These are phyloP conservation scores for Phytophthora vignae DNA, from an alignment of 352 stramenopile genomes.

Conservation along the genomic window DNA sequence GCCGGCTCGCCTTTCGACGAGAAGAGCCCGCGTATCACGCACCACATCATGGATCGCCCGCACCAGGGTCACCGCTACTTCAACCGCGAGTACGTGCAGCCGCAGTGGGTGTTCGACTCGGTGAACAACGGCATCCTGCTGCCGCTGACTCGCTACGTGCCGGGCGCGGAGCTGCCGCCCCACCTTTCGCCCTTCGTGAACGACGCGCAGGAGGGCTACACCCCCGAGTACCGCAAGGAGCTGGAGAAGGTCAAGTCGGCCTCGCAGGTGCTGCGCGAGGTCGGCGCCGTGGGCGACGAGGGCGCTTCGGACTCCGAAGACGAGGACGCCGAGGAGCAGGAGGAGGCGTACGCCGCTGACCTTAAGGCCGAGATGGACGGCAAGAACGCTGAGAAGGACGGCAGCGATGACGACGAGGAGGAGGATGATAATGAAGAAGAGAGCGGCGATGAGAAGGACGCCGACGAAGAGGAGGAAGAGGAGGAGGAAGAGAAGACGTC, in stretches of 20 bases:
- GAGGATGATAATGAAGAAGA: conserved; percentile 27
- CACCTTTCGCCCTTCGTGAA: conserved; percentile 97
- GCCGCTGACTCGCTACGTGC: conserved; percentile 93
- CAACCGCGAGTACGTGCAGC: conserved; percentile 98
- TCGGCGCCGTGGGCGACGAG: conserved; percentile 51
- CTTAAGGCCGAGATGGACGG: conserved; percentile 82
- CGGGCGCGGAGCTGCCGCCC: conserved; percentile 92
- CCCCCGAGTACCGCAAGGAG: conserved; percentile 96
- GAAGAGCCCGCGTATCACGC: conserved; percentile 95
- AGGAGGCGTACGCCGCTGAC: conserved; percentile 77
- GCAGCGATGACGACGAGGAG: conserved; percentile 55
- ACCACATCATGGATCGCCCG: conserved; percentile 97
- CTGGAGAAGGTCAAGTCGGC: conserved; percentile 87
- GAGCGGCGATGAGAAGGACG: conserved; percentile 47
- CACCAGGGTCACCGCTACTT: conserved; percentile 91
- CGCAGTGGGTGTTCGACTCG: conserved; percentile 99
- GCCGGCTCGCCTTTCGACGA: conserved; percentile 91
- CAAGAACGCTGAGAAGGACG: conserved; percentile 41
- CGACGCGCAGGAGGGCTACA: conserved; percentile 96
- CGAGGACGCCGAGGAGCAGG: conserved; percentile 71
- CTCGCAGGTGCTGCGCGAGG: conserved; percentile 74
- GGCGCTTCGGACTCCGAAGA: conserved; percentile 46
- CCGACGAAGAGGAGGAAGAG: conserved; percentile 39
- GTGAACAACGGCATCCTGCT: conserved; percentile 97
- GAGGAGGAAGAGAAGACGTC: conserved; percentile 44